Percentiles rank a stretch among this genome's conserved stretches.
Evolutionary conservation across 345 rosid species (phyloP).

Genomic region (Aethionema arabicum): DNA sequence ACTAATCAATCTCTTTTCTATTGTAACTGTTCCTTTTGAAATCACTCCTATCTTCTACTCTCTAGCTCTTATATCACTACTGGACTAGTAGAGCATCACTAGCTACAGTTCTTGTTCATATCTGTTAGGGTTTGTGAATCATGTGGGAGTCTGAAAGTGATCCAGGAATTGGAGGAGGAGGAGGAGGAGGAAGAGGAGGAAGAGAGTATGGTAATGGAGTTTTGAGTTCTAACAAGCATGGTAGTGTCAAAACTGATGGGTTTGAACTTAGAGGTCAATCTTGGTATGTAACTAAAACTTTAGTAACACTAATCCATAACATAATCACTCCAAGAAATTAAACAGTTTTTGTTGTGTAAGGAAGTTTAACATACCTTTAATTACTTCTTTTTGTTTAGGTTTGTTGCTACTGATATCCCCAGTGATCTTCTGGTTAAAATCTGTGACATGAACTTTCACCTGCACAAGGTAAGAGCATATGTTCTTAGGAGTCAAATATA

Average conservation of each 20-base stretch:
- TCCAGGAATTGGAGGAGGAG: conserved; percentile 35
- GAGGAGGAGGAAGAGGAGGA: conserved; percentile 46
- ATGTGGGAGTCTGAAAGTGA: conserved; percentile 98
- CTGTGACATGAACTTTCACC: conserved; percentile 71
- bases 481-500: conserved; percentile 2
- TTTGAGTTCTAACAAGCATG: conserved; percentile 59
- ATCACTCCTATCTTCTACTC: conserved; percentile 19
- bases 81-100: no score
- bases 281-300: conserved; percentile 49
- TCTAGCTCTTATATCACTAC: no score
- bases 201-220: conserved; percentile 76
- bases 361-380: conserved; percentile 17
- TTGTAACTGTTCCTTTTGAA: conserved; percentile 16
- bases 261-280: conserved; percentile 86
- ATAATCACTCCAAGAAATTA: background rate
- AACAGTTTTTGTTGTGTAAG: conserved; percentile 20
- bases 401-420: conserved; percentile 90
- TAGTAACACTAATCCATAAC: background rate
- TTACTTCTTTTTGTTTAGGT: conserved; percentile 43
- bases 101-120: conserved; percentile 5
- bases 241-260: conserved; percentile 75
- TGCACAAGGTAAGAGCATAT: conserved; percentile 71
- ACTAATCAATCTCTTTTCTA: conserved; percentile 23
- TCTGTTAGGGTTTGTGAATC: conserved; percentile 6
- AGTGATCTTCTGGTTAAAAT: conserved; percentile 79